These are phyloP conservation scores for Bertia moriformis DNA, from an alignment of 2,329 filamentous ascomycete species.

Conservation along the genomic window DNA sequence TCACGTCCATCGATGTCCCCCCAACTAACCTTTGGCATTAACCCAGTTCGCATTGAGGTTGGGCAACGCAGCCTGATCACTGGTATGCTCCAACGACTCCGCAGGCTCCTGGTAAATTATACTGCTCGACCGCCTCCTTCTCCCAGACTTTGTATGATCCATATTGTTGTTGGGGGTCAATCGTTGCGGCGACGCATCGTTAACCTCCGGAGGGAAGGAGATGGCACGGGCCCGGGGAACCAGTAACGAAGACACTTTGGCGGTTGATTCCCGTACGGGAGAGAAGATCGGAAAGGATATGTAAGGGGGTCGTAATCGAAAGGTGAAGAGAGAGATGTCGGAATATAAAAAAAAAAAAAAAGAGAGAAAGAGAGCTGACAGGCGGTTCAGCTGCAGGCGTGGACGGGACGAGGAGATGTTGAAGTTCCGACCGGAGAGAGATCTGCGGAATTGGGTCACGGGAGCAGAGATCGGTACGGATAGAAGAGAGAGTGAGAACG, in stretches of 20 bases:
- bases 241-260: slow-evolving; percentile 87
- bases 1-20: slow-evolving; percentile 3
- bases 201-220: slow-evolving; percentile 75
- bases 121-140: slow-evolving; percentile 91
- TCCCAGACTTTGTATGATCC: slow-evolving; percentile 50
- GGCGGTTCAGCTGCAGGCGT: too few species aligned
- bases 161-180: slow-evolving; percentile 42
- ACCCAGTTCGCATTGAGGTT: slow-evolving; percentile 98
- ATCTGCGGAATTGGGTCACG: too few species aligned
- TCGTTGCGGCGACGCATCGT: slow-evolving; percentile 48
- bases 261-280: too few species aligned
- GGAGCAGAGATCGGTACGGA: too few species aligned
- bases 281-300: too few species aligned
- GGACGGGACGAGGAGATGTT: too few species aligned
- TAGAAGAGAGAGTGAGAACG: too few species aligned
- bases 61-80: slow-evolving; percentile 83
- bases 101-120: slow-evolving; percentile 95
- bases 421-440: too few species aligned
- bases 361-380: too few species aligned
- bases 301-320: too few species aligned
- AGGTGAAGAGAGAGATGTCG: too few species aligned
- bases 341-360: too few species aligned
- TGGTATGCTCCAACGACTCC: slow-evolving; percentile 94
- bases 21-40: slow-evolving; percentile 90
- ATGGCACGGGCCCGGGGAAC: slow-evolving; percentile 78